Evolutionary conservation across 108 stramenopile genomes (phyloP), one percentile per base, ranked within the genome.

Genomic region (Fistulifera solaris): DNA sequence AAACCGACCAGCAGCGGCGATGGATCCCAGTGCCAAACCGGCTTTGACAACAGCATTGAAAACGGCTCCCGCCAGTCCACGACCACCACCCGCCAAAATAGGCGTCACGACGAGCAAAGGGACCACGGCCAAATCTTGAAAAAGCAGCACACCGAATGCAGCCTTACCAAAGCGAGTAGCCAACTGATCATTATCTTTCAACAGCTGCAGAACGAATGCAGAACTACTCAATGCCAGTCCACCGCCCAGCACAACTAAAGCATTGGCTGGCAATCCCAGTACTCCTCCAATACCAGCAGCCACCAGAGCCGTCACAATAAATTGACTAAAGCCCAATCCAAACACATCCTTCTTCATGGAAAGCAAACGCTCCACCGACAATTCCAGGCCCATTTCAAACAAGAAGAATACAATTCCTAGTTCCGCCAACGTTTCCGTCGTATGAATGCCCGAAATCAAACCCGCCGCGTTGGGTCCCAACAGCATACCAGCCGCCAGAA

Each of bases 341-440:
- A 97, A 96, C 10, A 97, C 94, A 68, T 95, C 94, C 22, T 82
- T 77, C 62, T 74, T 70, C 94, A 95, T 93, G 41, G 75, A 70
- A 44, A 78, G 58, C 31, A 94, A 62, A 16, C 88, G 72, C 38
- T 89, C 90, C 53, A 94, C 54, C 56, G 87, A 89, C 0, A 97
- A 68, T 62, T 97, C 94, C 38, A 97, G 81, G 25, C 96, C 96
- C 96, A 97, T 97, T 65, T 97, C 96, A 60, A 97, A 97, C 1
- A 97, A 68, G 64, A 97, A 97, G 62, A 97, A 95, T 38, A 95
- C 94, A 31, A 97, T 96, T 17, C 96, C 96, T 56, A 95, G 73
- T 59, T 97, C 94, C 1, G 90, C 94, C 57, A 95, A 59, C 17
- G 65, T 73, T 50, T 89, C 83, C 10, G 85, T 84, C 10, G 78